Evolutionary conservation across 768 basidiomycete genomes (phyloP).

Genomic region (Multifurca ochricompacta): DNA sequence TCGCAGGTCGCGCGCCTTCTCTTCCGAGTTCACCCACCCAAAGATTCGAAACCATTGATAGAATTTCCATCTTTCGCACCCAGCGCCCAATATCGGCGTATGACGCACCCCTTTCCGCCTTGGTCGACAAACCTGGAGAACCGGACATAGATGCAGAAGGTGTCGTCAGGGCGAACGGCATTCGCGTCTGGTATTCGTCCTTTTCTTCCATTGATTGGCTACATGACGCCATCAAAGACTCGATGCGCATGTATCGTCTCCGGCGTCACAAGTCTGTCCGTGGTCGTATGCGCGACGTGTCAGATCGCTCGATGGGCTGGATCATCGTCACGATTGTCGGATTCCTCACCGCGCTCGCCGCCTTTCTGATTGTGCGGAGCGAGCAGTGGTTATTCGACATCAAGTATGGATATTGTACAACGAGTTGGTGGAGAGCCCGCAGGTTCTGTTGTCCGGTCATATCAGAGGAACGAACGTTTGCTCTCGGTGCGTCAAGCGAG

Average conservation of each 20-base stretch:
- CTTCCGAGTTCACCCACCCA: slow-evolving; percentile 32
- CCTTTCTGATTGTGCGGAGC: slow-evolving; percentile 76
- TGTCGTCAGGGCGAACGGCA: slow-evolving; percentile 60
- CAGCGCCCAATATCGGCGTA: slow-evolving; percentile 70
- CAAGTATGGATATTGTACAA: slow-evolving; percentile 82
- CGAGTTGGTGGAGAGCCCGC: slow-evolving; percentile 63
- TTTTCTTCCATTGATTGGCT: slow-evolving; percentile 94
- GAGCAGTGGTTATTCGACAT: slow-evolving; percentile 89
- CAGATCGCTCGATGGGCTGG: slow-evolving; percentile 84
- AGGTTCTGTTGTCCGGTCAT: slow-evolving; percentile 69
- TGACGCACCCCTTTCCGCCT: slow-evolving; percentile 40
- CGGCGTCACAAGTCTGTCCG: slow-evolving; percentile 63
- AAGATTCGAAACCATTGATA: slow-evolving; percentile 23
- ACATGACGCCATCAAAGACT: slow-evolving; percentile 94
- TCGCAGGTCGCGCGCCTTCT: slow-evolving; percentile 23
- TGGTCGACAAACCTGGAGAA: slow-evolving; percentile 26
- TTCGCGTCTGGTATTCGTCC: slow-evolving; percentile 88
- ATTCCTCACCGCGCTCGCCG: slow-evolving; percentile 74
- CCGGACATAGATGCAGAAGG: slow-evolving; percentile 44
- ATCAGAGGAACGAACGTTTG: slow-evolving; percentile 18
- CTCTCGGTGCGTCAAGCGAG: slow-evolving; percentile 25
- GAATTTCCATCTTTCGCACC: slow-evolving; percentile 33
- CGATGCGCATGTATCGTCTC: slow-evolving; percentile 67
- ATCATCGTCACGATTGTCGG: slow-evolving; percentile 85
- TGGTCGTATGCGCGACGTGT: slow-evolving; percentile 49